A percentile compares a stretch with the other conserved stretches of the same genome.
phyloP scores from a whole-genome alignment of 2,329 filamentous ascomycete genomes.

The Colletotrichum scovillei region DNA sequence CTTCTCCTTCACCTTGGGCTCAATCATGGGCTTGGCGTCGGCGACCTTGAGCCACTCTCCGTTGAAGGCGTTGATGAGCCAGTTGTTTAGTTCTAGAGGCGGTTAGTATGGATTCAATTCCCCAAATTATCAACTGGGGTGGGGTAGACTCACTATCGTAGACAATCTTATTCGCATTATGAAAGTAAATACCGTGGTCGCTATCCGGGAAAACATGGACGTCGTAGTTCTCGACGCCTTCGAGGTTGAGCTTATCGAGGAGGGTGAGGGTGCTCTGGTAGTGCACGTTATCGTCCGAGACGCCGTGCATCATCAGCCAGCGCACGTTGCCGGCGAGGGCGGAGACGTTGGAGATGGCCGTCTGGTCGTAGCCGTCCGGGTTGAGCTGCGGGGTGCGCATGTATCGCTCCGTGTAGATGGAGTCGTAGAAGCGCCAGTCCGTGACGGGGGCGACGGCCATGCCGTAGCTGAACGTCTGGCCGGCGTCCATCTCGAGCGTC shows the following conservation, averaged over 20 bases:
- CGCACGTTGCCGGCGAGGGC: conserved; percentile 82
- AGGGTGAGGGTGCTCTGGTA: conserved; percentile 92
- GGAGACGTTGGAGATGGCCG: conserved; percentile 78
- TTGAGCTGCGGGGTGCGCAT: conserved; percentile 96
- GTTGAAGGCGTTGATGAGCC: conserved; percentile 98
- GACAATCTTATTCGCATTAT: conserved; percentile 90
- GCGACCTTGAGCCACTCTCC: conserved; percentile 84
- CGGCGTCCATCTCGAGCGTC: conserved; percentile 90
- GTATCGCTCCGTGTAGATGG: conserved; percentile 94
- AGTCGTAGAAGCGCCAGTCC: conserved; percentile 96
- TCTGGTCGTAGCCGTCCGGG: conserved; percentile 77
- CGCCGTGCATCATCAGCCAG: conserved; percentile 95
- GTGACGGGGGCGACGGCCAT: conserved; percentile 99
- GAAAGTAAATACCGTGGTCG: conserved; percentile 94
- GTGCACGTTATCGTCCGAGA: conserved; percentile 98
- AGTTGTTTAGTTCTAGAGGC: conserved; percentile 79
- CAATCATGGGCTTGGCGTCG: conserved; percentile 58
- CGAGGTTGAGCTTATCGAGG: conserved; percentile 86
- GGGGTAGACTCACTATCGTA: conserved; percentile 81
- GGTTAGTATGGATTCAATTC: not conserved
- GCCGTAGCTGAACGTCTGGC: conserved; percentile 91
- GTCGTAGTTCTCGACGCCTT: conserved; percentile 90
- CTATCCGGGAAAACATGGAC: conserved; percentile 97
- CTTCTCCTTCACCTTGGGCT: conserved; percentile 35
- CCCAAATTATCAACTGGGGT: too few species aligned